A percentile compares a stretch with the other conserved stretches of the same genome.
Conservation (phyloP, 1,139 yeast genomes). For the Blastobotrys aristatus region DNA sequence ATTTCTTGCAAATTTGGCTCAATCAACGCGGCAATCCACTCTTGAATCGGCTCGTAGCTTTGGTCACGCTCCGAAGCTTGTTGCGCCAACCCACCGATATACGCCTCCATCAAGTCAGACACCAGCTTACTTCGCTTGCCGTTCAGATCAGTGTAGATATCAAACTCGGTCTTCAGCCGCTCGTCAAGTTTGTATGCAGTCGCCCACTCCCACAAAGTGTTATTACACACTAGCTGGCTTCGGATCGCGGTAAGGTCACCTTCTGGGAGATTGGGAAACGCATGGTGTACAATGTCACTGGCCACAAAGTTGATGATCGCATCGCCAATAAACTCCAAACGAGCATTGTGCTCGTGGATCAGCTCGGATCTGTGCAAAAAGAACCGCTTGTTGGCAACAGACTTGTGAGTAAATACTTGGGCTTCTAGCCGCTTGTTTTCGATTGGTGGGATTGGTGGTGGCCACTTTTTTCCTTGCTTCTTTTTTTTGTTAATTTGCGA, state of each 20-base stretch:
- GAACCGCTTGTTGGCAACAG: conserved; percentile 44
- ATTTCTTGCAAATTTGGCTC: conserved; percentile 46
- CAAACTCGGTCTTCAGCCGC: conserved; percentile 42
- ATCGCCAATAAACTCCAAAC: conserved; percentile 92
- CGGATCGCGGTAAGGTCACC: conserved; percentile 76
- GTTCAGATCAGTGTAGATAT: conserved; percentile 25
- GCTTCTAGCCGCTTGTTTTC: conserved; percentile 53
- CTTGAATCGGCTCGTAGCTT: conserved; percentile 42
- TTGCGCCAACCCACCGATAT: conserved; percentile 73
- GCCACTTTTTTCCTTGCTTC: conserved; percentile 36
- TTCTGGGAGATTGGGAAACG: conserved; percentile 69
- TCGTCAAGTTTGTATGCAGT: conserved; percentile 64
- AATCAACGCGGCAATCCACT: conserved; percentile 58
- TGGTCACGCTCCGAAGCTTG: conserved; percentile 36
- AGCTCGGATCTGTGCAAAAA: conserved; percentile 56
- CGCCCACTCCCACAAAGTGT: conserved; percentile 67
- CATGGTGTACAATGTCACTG: conserved; percentile 59
- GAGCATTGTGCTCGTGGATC: conserved; percentile 70
- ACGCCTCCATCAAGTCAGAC: conserved; percentile 87
- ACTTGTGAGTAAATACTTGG: conserved; percentile 78
- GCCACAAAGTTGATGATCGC: conserved; percentile 72
- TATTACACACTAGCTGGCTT: conserved; percentile 68
- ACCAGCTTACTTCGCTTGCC: conserved; percentile 42
- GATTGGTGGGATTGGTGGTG: conserved; percentile 70
- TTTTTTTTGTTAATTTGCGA: neutral